These are phyloP conservation scores for Pseudotsuga menziesii DNA, from an alignment of 75 land plant species.

Conservation along the genomic window DNA sequence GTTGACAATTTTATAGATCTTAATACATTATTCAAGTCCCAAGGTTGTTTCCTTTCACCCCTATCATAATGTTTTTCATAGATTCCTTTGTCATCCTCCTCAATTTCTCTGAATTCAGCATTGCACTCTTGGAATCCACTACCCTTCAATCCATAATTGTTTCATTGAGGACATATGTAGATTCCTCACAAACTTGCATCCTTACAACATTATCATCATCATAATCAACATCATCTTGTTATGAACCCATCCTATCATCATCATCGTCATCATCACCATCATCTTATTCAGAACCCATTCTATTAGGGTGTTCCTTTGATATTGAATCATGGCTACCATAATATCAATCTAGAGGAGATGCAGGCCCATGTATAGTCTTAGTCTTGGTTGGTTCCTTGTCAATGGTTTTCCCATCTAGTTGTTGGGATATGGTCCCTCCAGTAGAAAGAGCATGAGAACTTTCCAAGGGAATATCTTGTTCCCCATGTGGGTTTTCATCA, in stretches of 20 bases:
- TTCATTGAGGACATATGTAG: background rate
- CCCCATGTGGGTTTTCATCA: background rate
- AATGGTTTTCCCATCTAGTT: background rate
- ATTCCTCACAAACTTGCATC: background rate
- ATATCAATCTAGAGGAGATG: conserved; percentile 5
- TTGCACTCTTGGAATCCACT: conserved; percentile 5
- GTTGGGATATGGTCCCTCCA: background rate
- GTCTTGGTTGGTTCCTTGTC: background rate
- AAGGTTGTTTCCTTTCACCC: background rate
- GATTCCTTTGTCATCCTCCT: background rate
- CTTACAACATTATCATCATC: background rate
- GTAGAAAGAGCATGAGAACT: no score
- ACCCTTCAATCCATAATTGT: background rate
- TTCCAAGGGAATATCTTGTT: background rate
- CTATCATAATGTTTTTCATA: conserved; percentile 12
- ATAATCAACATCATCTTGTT: conserved; percentile 7
- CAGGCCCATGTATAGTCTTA: no score
- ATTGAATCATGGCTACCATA: conserved; percentile 16
- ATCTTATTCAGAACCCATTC: background rate
- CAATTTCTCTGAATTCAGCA: conserved; percentile 13
- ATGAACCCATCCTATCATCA: conserved; percentile 1
- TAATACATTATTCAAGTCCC: conserved; percentile 30
- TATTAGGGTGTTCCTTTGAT: conserved; percentile 9
- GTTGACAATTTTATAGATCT: conserved; percentile 36
- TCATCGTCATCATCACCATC: conserved; percentile 13